Percentiles rank a stretch among this genome's conserved stretches.
Evolutionary conservation across 2,329 filamentous ascomycete species (phyloP).

Genomic region (Venturia nashicola): DNA sequence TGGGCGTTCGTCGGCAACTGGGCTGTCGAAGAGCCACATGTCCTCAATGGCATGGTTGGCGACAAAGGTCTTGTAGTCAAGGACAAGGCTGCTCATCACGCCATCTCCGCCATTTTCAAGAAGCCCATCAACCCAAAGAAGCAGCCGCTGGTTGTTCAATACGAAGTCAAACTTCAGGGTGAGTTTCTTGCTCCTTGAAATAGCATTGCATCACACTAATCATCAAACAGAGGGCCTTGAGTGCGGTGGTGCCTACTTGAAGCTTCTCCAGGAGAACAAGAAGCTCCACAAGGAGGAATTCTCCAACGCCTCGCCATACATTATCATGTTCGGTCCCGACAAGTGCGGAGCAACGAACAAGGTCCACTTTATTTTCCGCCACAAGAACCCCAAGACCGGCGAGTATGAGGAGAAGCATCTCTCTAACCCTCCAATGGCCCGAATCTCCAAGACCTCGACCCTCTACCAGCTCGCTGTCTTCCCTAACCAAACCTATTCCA

Average conservation of each 20-base stretch:
- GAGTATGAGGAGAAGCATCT: slow-evolving; percentile 99
- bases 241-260: slow-evolving; percentile 97
- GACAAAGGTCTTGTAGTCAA: slow-evolving; percentile 97
- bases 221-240: slow-evolving; percentile 65
- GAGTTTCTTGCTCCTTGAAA: slow-evolving; percentile 28
- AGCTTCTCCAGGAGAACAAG: slow-evolving; percentile 96
- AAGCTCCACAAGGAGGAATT: slow-evolving; percentile 96
- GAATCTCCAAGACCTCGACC: slow-evolving; percentile 81
- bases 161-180: slow-evolving; percentile 99
- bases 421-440: slow-evolving; percentile 67
- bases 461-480: slow-evolving; percentile 96
- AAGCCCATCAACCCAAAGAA: slow-evolving; percentile 95
- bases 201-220: slow-evolving; percentile 21
- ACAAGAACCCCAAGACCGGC: slow-evolving; percentile 99
- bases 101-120: slow-evolving; percentile 97
- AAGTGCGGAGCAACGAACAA: slow-evolving; percentile 99
- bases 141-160: slow-evolving; percentile 95
- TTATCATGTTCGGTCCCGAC: slow-evolving; percentile 99
- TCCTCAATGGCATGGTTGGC: slow-evolving; percentile 84
- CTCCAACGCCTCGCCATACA: slow-evolving; percentile 91
- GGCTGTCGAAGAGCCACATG: slow-evolving; percentile 85
- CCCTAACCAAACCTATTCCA: slow-evolving; percentile 89
- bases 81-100: slow-evolving; percentile 95
- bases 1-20: slow-evolving; percentile 97
- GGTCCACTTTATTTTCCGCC: slow-evolving; percentile 94